These are phyloP conservation scores for Nemania sp. DNA, from an alignment of 2,329 filamentous ascomycete species.

Conservation along the genomic window DNA sequence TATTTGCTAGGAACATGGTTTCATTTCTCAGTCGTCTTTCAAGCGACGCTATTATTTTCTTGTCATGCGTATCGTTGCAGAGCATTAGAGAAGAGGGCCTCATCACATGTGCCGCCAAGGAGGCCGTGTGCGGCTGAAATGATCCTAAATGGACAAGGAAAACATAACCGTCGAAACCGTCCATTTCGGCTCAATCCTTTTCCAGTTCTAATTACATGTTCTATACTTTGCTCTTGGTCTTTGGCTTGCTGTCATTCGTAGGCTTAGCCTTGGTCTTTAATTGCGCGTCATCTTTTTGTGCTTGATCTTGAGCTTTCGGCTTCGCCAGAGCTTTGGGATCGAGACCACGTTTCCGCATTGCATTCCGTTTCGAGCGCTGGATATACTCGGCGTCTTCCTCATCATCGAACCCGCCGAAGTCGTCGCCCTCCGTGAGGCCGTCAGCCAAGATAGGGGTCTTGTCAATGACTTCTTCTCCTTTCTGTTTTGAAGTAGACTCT, in stretches of 20 bases:
- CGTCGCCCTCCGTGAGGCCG: slow-evolving; percentile 50
- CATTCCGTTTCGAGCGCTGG: slow-evolving; percentile 72
- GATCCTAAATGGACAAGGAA: not conserved
- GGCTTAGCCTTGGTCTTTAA: slow-evolving; percentile 24
- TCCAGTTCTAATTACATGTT: slow-evolving; percentile 15
- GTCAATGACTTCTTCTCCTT: slow-evolving; percentile 60
- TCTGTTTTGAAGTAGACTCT: slow-evolving; percentile 32
- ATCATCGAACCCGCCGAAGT: slow-evolving; percentile 76
- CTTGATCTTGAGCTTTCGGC: slow-evolving; percentile 32
- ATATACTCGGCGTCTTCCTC: slow-evolving; percentile 74
- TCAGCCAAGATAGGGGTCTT: slow-evolving; percentile 66
- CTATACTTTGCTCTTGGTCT: slow-evolving; percentile 36
- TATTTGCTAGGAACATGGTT: not conserved
- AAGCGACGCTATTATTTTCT: not conserved
- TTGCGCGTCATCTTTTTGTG: slow-evolving; percentile 5
- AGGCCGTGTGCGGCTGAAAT: not conserved
- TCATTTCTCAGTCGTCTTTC: too few species aligned
- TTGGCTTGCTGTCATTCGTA: slow-evolving; percentile 24
- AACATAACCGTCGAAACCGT: slow-evolving; percentile 9
- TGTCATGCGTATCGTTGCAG: not conserved
- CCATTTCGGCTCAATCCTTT: not conserved
- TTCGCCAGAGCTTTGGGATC: slow-evolving; percentile 66
- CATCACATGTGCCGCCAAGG: slow-evolving; percentile 6
- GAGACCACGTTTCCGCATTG: slow-evolving; percentile 73
- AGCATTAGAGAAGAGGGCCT: not conserved